Conservation (phyloP, 2,329 filamentous ascomycete species). For the Stemphylium beticola region DNA sequence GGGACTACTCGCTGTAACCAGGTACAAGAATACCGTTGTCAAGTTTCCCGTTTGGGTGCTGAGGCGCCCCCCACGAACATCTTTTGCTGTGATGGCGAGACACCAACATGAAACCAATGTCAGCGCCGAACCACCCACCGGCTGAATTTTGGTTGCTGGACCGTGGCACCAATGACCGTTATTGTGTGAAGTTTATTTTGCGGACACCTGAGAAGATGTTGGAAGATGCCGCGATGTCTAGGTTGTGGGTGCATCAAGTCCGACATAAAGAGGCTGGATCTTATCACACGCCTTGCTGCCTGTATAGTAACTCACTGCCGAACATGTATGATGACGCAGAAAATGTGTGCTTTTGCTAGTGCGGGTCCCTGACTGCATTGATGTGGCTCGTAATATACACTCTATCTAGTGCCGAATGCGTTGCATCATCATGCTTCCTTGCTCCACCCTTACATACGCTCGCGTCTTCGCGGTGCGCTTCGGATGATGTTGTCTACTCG, state of each 20-base stretch:
- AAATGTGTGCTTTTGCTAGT: not conserved
- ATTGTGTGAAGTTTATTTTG: not conserved
- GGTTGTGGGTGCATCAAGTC: not conserved
- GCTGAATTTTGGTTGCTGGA: not conserved
- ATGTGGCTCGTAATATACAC: constrained; percentile 37
- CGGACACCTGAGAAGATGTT: not conserved
- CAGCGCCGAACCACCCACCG: not conserved
- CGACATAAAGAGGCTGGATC: constrained; percentile 1
- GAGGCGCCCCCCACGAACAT: not conserved
- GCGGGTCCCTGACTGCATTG: constrained; percentile 29
- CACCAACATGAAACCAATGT: constrained; percentile 9
- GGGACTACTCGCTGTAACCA: not conserved
- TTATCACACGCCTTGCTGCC: constrained; percentile 3
- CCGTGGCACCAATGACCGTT: not conserved
- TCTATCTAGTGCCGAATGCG: constrained; percentile 31
- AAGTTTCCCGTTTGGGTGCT: constrained; percentile 4
- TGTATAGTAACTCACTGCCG: not conserved
- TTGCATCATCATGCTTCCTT: constrained; percentile 21
- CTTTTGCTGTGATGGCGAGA: not conserved
- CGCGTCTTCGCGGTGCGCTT: constrained; percentile 82
- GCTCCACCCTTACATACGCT: constrained; percentile 66
- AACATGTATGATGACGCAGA: not conserved
- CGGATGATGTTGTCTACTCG: constrained; percentile 98
- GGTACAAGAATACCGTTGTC: not conserved
- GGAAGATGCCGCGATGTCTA: too few relatives aligned